Conservation (phyloP, 192 early-diverging fungal genomes). For the Diversispora eburnea region DNA sequence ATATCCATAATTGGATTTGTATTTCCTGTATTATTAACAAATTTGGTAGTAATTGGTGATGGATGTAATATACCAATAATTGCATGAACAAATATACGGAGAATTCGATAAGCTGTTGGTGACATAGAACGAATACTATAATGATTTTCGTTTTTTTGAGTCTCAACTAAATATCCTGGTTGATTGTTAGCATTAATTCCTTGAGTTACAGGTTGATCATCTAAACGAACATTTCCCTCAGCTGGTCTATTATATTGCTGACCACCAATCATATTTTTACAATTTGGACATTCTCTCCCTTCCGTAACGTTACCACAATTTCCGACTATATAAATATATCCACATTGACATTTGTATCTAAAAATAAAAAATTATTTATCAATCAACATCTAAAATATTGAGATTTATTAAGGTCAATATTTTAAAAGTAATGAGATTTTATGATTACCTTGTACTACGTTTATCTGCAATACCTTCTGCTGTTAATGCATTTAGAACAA, state of each 20-base stretch:
- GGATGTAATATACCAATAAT: conserved; percentile 22
- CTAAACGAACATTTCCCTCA: conserved; percentile 3
- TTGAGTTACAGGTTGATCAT: background rate
- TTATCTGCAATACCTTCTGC: background rate
- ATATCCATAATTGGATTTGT: background rate
- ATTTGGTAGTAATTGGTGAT: background rate
- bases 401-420: background rate
- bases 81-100: conserved; percentile 30
- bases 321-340: conserved; percentile 16
- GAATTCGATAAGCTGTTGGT: conserved; percentile 27
- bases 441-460: background rate
- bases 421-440: background rate
- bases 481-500: background rate
- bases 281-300: conserved; percentile 7
- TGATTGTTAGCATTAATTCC: background rate
- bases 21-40: background rate
- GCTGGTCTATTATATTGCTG: background rate
- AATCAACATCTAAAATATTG: background rate
- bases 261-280: conserved; percentile 12
- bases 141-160: background rate
- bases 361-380: background rate
- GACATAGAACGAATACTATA: conserved; percentile 13
- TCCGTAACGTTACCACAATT: conserved; percentile 17
- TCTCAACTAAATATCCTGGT: conserved; percentile 19
- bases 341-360: conserved; percentile 31